phyloP scores from a whole-genome alignment of 2,329 filamentous ascomycete species.

The Xenosphaeropsis pyriputrescens region DNA sequence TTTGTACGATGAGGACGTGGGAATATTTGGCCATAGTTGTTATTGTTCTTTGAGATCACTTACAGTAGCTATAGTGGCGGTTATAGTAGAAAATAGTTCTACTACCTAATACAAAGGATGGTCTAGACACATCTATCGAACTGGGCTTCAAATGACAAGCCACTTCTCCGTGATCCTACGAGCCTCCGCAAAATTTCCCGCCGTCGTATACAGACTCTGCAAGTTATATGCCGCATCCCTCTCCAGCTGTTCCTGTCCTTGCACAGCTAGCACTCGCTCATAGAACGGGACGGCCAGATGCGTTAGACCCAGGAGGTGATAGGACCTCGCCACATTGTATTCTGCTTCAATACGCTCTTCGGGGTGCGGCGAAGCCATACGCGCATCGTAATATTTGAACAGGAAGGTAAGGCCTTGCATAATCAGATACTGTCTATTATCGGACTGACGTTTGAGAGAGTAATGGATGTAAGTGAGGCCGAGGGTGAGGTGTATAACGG shows the following conservation, averaged over 20 bases:
- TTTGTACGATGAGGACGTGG: too few species aligned
- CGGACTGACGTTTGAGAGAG: slow-evolving; percentile 74
- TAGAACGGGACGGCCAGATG: slow-evolving; percentile 66
- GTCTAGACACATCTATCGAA: background rate
- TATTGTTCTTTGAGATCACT: too few species aligned
- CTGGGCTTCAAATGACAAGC: slow-evolving; percentile 21
- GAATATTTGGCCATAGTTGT: too few species aligned
- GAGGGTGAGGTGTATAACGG: slow-evolving; percentile 67
- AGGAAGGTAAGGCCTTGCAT: slow-evolving; percentile 76
- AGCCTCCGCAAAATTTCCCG: slow-evolving; percentile 47
- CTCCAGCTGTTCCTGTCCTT: slow-evolving; percentile 38
- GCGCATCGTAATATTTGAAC: slow-evolving; percentile 53
- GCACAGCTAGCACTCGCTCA: slow-evolving; percentile 22
- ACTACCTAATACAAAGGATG: too few species aligned
- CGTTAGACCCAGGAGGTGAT: slow-evolving; percentile 59
- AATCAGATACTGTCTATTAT: slow-evolving; percentile 80
- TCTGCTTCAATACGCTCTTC: slow-evolving; percentile 57
- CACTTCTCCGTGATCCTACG: slow-evolving; percentile 44
- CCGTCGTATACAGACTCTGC: slow-evolving; percentile 49
- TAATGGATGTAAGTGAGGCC: slow-evolving; percentile 79
- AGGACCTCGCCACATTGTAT: slow-evolving; percentile 66
- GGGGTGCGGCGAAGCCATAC: slow-evolving; percentile 22
- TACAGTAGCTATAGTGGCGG: too few species aligned
- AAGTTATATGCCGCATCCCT: slow-evolving; percentile 63
- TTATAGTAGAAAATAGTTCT: too few species aligned